These are phyloP conservation scores for Quercus cerris DNA, from an alignment of 306 rosid species.

Conservation along the genomic window DNA sequence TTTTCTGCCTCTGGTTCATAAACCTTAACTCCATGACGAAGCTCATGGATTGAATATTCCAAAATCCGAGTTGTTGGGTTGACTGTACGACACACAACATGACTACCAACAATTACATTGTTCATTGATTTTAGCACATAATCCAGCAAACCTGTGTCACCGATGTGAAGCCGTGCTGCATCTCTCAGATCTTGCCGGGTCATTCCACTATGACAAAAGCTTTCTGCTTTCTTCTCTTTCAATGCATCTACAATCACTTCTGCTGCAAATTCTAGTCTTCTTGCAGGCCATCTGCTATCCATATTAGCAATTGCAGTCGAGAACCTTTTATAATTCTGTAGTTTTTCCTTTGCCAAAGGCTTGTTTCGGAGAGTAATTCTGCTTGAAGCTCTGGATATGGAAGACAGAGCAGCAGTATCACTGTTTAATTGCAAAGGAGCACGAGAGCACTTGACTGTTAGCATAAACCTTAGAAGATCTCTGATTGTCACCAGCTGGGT, in stretches of 20 bases:
- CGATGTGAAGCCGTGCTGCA: constrained; percentile 83
- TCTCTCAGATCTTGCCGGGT: constrained; percentile 84
- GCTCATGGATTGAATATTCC: constrained; percentile 72
- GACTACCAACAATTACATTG: constrained; percentile 68
- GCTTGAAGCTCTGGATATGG: constrained; percentile 29
- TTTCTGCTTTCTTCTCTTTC: constrained; percentile 56
- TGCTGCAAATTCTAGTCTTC: constrained; percentile 76
- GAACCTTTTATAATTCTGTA: constrained; percentile 58
- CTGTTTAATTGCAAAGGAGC: constrained; percentile 29
- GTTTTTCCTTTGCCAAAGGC: constrained; percentile 51
- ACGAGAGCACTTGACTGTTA: constrained; percentile 45
- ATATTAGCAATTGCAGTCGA: constrained; percentile 48
- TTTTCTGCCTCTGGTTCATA: constrained; percentile 32
- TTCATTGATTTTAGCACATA: constrained; percentile 80
- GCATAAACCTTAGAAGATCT: too few species aligned
- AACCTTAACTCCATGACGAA: constrained; percentile 28
- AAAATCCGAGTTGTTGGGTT: constrained; percentile 66
- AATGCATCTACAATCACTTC: constrained; percentile 79
- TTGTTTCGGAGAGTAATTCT: constrained; percentile 33
- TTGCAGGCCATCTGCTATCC: constrained; percentile 94
- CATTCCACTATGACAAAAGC: constrained; percentile 60
- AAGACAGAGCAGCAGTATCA: constrained; percentile 13
- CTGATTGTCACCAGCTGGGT: too few species aligned
- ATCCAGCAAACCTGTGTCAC: constrained; percentile 89
- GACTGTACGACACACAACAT: constrained; percentile 66